phyloP scores from a whole-genome alignment of 208 protist genomes.

The Porcisia deanei region DNA sequence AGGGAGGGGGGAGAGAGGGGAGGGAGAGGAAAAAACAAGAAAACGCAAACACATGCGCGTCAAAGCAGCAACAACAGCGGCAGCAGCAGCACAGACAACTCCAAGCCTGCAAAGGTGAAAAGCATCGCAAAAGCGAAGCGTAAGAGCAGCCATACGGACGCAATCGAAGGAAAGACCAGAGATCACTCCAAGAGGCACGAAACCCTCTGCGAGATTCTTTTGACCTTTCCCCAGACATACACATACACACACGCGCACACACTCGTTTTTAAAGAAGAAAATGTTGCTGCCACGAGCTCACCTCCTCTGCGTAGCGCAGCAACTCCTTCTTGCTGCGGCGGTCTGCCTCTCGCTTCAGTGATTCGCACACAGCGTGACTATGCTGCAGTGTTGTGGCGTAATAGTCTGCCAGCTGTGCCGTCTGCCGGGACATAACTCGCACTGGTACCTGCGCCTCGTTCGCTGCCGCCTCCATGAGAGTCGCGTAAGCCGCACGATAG shows the following conservation, averaged over 20 bases:
- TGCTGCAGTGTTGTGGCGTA: slow-evolving; percentile 73
- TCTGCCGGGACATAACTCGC: slow-evolving; percentile 71
- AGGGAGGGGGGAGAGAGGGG: background rate
- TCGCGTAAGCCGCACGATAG: slow-evolving; percentile 73
- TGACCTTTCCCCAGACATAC: too few species aligned
- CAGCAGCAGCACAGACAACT: background rate
- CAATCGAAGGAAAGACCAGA: too few species aligned
- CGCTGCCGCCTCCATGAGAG: slow-evolving; percentile 67
- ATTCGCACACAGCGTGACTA: slow-evolving; percentile 61
- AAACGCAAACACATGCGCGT: background rate
- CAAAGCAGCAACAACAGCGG: background rate
- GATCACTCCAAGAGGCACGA: too few species aligned
- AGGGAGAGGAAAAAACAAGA: background rate
- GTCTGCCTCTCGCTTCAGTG: slow-evolving; percentile 65
- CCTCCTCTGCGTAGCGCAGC: slow-evolving; percentile 64
- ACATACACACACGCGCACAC: background rate
- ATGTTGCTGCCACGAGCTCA: slow-evolving; percentile 81
- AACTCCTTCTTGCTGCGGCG: slow-evolving; percentile 56
- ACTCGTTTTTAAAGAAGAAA: slow-evolving; percentile 32
- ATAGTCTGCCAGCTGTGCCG: slow-evolving; percentile 62
- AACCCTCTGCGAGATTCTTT: too few species aligned
- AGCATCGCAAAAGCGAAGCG: background rate
- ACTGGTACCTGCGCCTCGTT: slow-evolving; percentile 63
- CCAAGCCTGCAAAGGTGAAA: background rate
- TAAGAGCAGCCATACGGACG: too few species aligned